Conservation (phyloP, 1,284 basidiomycete species). For the Naganishia liquefaciens region DNA sequence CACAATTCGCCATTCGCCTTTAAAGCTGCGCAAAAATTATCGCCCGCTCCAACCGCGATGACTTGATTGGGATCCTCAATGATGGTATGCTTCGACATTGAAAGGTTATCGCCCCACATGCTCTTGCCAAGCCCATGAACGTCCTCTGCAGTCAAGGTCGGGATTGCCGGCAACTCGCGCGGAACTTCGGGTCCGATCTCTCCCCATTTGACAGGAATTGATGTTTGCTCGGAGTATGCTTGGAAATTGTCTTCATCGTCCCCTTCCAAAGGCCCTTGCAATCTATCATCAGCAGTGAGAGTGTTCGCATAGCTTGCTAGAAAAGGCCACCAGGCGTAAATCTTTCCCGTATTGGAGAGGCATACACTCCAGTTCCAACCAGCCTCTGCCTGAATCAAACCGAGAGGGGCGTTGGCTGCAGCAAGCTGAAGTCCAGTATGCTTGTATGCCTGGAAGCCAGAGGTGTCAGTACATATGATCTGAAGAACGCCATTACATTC, state of each 20-base stretch:
- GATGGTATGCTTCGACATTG: conserved; percentile 28
- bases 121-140: conserved; percentile 54
- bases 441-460: conserved; percentile 41
- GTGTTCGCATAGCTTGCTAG: conserved; percentile 43
- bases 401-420: conserved; percentile 39
- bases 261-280: conserved; percentile 52
- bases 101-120: conserved; percentile 54
- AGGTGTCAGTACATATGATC: not conserved
- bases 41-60: conserved; percentile 70
- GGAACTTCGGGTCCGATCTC: conserved; percentile 40
- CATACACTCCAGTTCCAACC: conserved; percentile 76
- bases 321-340: conserved; percentile 74
- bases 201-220: conserved; percentile 41
- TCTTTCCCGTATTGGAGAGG: conserved; percentile 67
- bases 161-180: conserved; percentile 36
- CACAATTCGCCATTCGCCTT: conserved; percentile 58
- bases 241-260: conserved; percentile 52
- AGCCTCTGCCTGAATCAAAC: conserved; percentile 63
- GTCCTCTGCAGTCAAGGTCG: conserved; percentile 55
- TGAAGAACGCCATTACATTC: conserved; percentile 3
- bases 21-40: conserved; percentile 68
- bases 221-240: conserved; percentile 27
- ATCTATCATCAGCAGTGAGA: conserved; percentile 45
- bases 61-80: conserved; percentile 57
- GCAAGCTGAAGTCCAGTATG: conserved; percentile 44